Conservation (phyloP, 495 filamentous ascomycete genomes). For the Penicillium dipodomyicola region DNA sequence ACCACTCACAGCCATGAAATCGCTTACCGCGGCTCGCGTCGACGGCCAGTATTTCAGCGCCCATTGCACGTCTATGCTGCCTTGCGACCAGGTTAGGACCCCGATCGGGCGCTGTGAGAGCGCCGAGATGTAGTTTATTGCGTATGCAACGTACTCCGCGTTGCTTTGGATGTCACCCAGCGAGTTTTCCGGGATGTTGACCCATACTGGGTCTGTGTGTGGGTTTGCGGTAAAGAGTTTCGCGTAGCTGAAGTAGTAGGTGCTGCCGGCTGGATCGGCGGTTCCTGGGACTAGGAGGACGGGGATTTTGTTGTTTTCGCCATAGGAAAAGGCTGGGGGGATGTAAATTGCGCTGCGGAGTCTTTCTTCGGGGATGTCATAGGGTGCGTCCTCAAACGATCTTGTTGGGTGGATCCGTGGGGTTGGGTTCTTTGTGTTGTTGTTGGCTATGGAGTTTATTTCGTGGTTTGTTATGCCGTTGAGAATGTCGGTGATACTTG, state of each 20-base stretch:
- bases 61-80: constrained; percentile 44
- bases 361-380: constrained; percentile 37
- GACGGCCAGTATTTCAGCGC: constrained; percentile 52
- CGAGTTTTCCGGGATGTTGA: constrained; percentile 46
- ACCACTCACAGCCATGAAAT: constrained; percentile 42
- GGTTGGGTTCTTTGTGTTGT: neutral
- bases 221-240: constrained; percentile 33
- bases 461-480: neutral
- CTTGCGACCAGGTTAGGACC: constrained; percentile 24
- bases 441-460: constrained; percentile 4
- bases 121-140: constrained; percentile 41
- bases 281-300: constrained; percentile 50
- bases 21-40: constrained; percentile 27
- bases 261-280: constrained; percentile 35
- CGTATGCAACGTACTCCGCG: constrained; percentile 43
- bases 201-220: constrained; percentile 46
- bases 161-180: constrained; percentile 44
- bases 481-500: constrained; percentile 3
- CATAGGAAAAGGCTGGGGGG: constrained; percentile 39
- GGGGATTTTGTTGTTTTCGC: constrained; percentile 30
- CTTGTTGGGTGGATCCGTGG: constrained; percentile 31
- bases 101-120: constrained; percentile 31
- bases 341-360: constrained; percentile 46
- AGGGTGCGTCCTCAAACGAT: constrained; percentile 37
- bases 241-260: constrained; percentile 43